phyloP scores from a whole-genome alignment of 2,329 filamentous ascomycete species.

The Fusarium sp. region DNA sequence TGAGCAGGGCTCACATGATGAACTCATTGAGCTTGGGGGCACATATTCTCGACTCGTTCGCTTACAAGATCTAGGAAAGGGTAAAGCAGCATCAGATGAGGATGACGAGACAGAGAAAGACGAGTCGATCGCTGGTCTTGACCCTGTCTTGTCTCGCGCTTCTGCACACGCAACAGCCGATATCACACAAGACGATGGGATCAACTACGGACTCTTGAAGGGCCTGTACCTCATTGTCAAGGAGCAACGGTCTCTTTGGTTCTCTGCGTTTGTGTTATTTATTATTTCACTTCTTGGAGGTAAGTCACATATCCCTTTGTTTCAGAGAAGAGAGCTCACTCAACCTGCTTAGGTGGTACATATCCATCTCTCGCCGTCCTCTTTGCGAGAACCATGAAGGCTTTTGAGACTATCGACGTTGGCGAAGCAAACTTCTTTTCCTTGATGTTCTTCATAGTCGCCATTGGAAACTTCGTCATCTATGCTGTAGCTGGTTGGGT shows the following conservation, averaged over 20 bases:
- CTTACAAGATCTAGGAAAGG: slow-evolving; percentile 53
- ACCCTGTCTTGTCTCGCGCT: slow-evolving; percentile 33
- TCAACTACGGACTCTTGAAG: slow-evolving; percentile 45
- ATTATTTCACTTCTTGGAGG: slow-evolving; percentile 46
- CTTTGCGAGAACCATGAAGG: slow-evolving; percentile 54
- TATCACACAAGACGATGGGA: slow-evolving; percentile 9
- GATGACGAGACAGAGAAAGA: slow-evolving; percentile 48
- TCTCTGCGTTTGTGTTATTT: slow-evolving; percentile 30
- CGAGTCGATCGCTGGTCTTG: slow-evolving; percentile 51
- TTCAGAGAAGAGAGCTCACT: not conserved
- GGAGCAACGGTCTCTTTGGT: slow-evolving; percentile 48
- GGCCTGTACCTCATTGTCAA: slow-evolving; percentile 47
- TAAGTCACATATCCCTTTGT: slow-evolving; percentile 16
- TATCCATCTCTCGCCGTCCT: slow-evolving; percentile 56
- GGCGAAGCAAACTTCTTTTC: slow-evolving; percentile 62
- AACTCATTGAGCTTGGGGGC: slow-evolving; percentile 60
- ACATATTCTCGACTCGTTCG: slow-evolving; percentile 64
- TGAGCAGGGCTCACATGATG: slow-evolving; percentile 71
- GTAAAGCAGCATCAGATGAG: slow-evolving; percentile 11
- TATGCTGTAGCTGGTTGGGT: slow-evolving; percentile 56
- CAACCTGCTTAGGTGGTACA: slow-evolving; percentile 47
- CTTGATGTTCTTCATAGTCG: slow-evolving; percentile 67
- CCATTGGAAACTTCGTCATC: slow-evolving; percentile 57
- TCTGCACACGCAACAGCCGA: slow-evolving; percentile 39
- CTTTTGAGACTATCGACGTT: slow-evolving; percentile 50